Conservation (phyloP, 2,329 filamentous ascomycete species). For the Apiospora malaysiana region DNA sequence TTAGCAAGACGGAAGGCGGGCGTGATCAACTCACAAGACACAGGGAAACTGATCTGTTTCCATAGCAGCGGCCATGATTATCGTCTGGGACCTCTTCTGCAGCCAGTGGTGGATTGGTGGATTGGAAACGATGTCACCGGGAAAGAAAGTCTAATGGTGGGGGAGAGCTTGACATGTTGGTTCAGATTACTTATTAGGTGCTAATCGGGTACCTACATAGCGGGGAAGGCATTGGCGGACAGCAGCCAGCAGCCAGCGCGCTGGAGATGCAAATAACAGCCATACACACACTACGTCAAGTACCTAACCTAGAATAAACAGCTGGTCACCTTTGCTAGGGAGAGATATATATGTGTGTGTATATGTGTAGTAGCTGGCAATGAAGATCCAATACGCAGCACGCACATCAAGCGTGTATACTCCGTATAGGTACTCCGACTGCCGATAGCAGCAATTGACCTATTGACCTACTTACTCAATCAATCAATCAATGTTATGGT, state of each 20-base stretch:
- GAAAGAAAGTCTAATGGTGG: not conserved
- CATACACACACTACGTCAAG: too few relatives aligned
- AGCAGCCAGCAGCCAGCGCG: not conserved
- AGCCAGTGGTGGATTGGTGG: constrained; percentile 5
- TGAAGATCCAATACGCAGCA: not conserved
- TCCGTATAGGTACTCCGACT: too few relatives aligned
- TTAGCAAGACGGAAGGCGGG: not conserved
- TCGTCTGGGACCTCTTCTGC: constrained; percentile 12
- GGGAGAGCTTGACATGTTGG: constrained; percentile 3
- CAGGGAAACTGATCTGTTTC: constrained; percentile 21
- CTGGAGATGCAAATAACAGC: not conserved
- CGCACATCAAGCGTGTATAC: too few relatives aligned
- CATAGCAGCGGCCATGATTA: constrained; percentile 17
- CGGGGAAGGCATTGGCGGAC: not conserved
- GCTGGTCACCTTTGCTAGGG: too few relatives aligned
- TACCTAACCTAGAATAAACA: too few relatives aligned
- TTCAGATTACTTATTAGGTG: not conserved
- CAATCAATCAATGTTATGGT: not conserved
- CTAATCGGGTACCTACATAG: not conserved
- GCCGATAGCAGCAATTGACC: too few relatives aligned
- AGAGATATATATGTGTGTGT: too few relatives aligned
- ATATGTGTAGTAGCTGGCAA: too few relatives aligned
- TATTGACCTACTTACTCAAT: too few relatives aligned
- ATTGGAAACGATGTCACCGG: constrained; percentile 14
- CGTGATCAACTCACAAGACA: constrained; percentile 19